These are phyloP conservation scores for Hypoxylon fragiforme DNA, from an alignment of 495 filamentous ascomycete genomes.

Conservation along the genomic window DNA sequence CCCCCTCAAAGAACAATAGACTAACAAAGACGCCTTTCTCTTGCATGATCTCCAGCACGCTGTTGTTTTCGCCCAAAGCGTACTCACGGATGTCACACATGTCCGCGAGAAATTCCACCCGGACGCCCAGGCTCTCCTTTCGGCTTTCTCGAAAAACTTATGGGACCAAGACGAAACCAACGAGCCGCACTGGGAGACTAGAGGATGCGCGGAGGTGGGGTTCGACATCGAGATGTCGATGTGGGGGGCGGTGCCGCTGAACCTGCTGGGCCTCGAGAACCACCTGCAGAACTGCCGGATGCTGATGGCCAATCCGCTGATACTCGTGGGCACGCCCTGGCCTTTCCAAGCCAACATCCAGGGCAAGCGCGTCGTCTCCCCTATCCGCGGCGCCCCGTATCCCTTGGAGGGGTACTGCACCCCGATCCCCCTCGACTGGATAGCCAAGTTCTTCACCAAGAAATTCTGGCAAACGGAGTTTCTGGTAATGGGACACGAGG, in stretches of 20 bases:
- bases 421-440: conserved; percentile 20
- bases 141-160: too few relatives aligned
- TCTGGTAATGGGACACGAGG: conserved; percentile 7
- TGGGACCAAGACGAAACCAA: too few relatives aligned
- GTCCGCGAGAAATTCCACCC: too few relatives aligned
- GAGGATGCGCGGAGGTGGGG: conserved; percentile 35
- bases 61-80: conserved; percentile 9
- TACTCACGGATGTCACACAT: too few relatives aligned
- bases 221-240: conserved; percentile 32
- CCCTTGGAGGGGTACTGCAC: conserved; percentile 1
- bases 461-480: conserved; percentile 32
- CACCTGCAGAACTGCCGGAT: too few relatives aligned
- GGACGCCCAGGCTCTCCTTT: too few relatives aligned
- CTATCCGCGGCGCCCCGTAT: background rate
- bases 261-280: too few relatives aligned
- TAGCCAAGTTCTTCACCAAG: conserved; percentile 30
- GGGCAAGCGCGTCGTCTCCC: too few relatives aligned
- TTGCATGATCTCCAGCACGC: conserved; percentile 31
- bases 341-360: too few relatives aligned
- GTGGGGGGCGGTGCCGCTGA: conserved; percentile 1
- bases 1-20: too few relatives aligned
- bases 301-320: too few relatives aligned
- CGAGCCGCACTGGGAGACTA: too few relatives aligned
- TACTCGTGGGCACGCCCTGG: background rate
- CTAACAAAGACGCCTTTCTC: conserved; percentile 5